A percentile compares a stretch with the other conserved stretches of the same genome.
phyloP scores from a whole-genome alignment of 2,329 filamentous ascomycete genomes.

The Aspergillus proliferans region DNA sequence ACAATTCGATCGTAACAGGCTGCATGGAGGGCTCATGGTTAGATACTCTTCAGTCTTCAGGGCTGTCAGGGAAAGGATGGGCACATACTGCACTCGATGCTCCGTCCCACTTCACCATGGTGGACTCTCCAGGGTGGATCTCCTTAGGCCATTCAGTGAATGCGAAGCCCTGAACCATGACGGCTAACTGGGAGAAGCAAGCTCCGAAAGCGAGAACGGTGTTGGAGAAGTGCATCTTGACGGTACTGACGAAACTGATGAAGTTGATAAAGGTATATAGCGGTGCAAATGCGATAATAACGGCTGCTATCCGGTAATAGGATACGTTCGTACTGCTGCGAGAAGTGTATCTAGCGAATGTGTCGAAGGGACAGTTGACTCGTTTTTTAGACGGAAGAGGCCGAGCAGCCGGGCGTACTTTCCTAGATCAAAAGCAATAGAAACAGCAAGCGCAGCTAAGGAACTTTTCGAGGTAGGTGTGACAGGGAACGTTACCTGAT shows the following conservation, averaged over 20 bases:
- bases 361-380: background rate
- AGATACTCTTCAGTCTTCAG: conserved; percentile 5
- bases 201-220: conserved; percentile 42
- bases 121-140: conserved; percentile 45
- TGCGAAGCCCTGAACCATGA: conserved; percentile 41
- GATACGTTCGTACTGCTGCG: too few species aligned
- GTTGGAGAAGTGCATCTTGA: conserved; percentile 48
- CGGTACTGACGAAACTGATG: background rate
- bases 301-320: too few species aligned
- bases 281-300: too few species aligned
- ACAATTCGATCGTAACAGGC: conserved; percentile 52
- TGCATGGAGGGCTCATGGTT: conserved; percentile 13
- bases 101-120: conserved; percentile 45
- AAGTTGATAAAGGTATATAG: background rate
- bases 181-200: conserved; percentile 36
- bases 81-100: conserved; percentile 30
- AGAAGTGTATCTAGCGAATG: too few species aligned
- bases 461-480: background rate
- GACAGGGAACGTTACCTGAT: background rate
- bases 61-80: background rate
- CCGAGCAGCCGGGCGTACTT: background rate
- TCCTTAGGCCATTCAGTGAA: conserved; percentile 49
- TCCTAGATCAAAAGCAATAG: background rate
- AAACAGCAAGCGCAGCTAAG: background rate
- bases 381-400: background rate